phyloP scores from a whole-genome alignment of 306 rosid genomes.

The Trifolium pratense region DNA sequence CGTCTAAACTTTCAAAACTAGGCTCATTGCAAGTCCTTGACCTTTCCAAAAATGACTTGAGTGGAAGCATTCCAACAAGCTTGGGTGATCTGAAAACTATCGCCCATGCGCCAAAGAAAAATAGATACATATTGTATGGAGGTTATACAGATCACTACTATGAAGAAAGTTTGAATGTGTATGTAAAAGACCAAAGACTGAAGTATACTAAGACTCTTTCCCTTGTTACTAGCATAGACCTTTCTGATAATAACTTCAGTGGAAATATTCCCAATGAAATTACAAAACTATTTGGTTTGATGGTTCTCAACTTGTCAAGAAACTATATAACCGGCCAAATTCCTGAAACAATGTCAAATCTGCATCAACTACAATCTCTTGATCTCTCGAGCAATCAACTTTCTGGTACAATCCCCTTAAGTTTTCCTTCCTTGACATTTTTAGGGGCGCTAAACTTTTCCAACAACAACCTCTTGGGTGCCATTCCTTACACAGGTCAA shows the following conservation, averaged over 20 bases:
- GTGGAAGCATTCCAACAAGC: not conserved
- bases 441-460: not conserved
- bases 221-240: constrained; percentile 16
- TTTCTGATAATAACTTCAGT: constrained; percentile 3
- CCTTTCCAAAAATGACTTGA: not conserved
- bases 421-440: constrained; percentile 1
- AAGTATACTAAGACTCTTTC: constrained; percentile 9
- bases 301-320: constrained; percentile 9
- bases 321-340: not conserved
- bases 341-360: constrained; percentile 19
- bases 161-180: constrained; percentile 8
- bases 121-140: not conserved
- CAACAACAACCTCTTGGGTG: not conserved
- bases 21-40: constrained; percentile 6
- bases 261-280: constrained; percentile 15
- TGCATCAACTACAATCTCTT: constrained; percentile 43
- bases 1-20: constrained; percentile 1
- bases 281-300: constrained; percentile 1
- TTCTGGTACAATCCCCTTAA: not conserved
- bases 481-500: not conserved
- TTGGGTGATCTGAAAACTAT: constrained; percentile 3
- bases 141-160: not conserved
- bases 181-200: not conserved
- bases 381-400: constrained; percentile 56
- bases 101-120: not conserved